These are phyloP conservation scores for Neurospora sp. DNA, from an alignment of 495 filamentous ascomycete species.

Conservation along the genomic window DNA sequence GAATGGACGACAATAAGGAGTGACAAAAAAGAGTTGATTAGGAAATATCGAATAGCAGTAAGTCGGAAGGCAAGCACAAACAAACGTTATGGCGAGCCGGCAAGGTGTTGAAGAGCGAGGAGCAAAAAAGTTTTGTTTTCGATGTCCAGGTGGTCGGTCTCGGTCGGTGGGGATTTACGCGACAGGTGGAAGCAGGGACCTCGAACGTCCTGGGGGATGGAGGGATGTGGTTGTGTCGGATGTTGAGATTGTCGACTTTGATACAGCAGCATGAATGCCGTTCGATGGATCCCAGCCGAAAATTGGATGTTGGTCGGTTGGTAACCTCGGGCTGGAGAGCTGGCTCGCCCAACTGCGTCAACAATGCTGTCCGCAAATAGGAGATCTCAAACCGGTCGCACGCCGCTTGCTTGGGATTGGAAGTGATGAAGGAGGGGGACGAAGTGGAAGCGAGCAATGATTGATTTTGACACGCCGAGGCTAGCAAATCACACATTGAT, in stretches of 20 bases:
- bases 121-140: background rate
- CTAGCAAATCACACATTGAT: conserved; percentile 21
- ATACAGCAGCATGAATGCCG: background rate
- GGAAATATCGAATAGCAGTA: background rate
- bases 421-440: conserved; percentile 6
- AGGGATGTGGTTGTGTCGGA: background rate
- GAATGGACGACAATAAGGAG: background rate
- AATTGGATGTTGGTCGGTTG: background rate
- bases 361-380: background rate
- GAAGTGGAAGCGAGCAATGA: conserved; percentile 10
- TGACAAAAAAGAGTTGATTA: background rate
- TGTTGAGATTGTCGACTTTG: background rate
- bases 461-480: conserved; percentile 17
- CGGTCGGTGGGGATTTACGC: background rate
- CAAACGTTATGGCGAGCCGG: background rate
- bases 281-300: background rate
- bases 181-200: background rate
- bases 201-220: background rate
- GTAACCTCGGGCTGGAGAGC: background rate
- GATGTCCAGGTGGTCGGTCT: background rate
- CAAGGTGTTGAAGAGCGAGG: background rate
- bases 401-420: conserved; percentile 3
- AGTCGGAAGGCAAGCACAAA: background rate
- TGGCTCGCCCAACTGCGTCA: background rate
- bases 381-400: background rate